Evolutionary conservation across 805 yeast species (phyloP).

Genomic region (Maudiozyma pseudohumilis): DNA sequence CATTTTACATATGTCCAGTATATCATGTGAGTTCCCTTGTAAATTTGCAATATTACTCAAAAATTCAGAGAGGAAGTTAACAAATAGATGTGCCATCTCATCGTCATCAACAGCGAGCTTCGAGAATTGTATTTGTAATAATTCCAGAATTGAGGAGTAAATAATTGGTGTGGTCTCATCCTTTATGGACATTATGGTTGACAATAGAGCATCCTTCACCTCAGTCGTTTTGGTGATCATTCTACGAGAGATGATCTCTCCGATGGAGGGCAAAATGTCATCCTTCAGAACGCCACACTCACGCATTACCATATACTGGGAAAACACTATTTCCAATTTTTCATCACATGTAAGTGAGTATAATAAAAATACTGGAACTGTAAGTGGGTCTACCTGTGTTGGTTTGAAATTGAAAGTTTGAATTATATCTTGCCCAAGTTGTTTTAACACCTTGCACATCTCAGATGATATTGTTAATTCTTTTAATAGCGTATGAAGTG

Average conservation of each 20-base stretch:
- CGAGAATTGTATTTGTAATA: constrained; percentile 12
- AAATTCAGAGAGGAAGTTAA: constrained; percentile 27
- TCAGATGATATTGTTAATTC: too few species aligned
- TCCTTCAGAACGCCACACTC: constrained; percentile 11
- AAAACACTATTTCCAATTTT: constrained; percentile 23
- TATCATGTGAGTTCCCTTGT: background rate
- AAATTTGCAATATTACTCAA: constrained; percentile 14
- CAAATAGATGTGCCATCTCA: constrained; percentile 20
- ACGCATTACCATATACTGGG: constrained; percentile 30
- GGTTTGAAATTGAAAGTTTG: too few species aligned
- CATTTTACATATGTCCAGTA: constrained; percentile 19
- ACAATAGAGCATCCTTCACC: constrained; percentile 15
- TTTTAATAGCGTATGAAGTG: too few species aligned
- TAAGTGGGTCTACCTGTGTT: background rate
- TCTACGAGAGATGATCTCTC: constrained; percentile 8
- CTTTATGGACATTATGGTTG: constrained; percentile 9
- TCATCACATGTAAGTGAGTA: constrained; percentile 11
- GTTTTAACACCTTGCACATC: too few species aligned
- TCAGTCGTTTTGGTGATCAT: background rate
- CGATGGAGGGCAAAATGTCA: constrained; percentile 16
- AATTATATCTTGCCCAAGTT: too few species aligned
- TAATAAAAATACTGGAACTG: constrained; percentile 18
- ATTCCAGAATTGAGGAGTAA: constrained; percentile 14
- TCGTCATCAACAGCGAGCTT: constrained; percentile 17
- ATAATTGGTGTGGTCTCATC: constrained; percentile 2